These are phyloP conservation scores for Oryza coarctata DNA, from an alignment of 176 grass and related monocot genomes.

Conservation along the genomic window DNA sequence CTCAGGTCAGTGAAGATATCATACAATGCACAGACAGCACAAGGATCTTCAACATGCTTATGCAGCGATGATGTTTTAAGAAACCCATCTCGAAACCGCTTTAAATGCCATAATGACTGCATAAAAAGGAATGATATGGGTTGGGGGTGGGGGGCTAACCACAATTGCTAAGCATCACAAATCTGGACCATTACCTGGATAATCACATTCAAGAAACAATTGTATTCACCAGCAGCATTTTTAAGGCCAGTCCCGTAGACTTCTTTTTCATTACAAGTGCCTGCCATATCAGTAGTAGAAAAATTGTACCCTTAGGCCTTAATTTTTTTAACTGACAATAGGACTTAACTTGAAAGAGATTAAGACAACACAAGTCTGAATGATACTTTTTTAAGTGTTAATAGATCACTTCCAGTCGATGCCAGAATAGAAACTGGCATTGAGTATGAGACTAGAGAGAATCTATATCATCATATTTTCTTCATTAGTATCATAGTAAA, in stretches of 20 bases:
- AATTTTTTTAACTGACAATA: slow-evolving; percentile 26
- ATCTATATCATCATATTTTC: background rate
- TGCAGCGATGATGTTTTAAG: slow-evolving; percentile 73
- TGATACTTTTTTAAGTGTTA: background rate
- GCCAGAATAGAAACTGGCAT: background rate
- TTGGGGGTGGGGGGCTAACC: background rate
- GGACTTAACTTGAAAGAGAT: background rate
- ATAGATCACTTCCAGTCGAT: background rate
- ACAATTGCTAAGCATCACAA: slow-evolving; percentile 16
- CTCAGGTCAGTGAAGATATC: slow-evolving; percentile 79
- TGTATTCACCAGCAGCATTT: slow-evolving; percentile 98
- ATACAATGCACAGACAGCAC: slow-evolving; percentile 93
- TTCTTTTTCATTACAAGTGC: slow-evolving; percentile 54
- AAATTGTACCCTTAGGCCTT: slow-evolving; percentile 28
- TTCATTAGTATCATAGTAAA: background rate
- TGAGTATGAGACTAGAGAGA: background rate
- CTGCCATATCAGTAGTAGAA: slow-evolving; percentile 40
- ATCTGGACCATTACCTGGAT: slow-evolving; percentile 72
- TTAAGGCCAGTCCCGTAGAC: slow-evolving; percentile 73
- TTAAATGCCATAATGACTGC: slow-evolving; percentile 97
- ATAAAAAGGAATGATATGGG: slow-evolving; percentile 19
- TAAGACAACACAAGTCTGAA: slow-evolving; percentile 10
- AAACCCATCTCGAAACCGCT: slow-evolving; percentile 72
- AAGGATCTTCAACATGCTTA: slow-evolving; percentile 84
- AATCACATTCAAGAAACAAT: slow-evolving; percentile 99